These are phyloP conservation scores for Alternaria viburni DNA, from an alignment of 2,329 filamentous ascomycete genomes.

Conservation along the genomic window DNA sequence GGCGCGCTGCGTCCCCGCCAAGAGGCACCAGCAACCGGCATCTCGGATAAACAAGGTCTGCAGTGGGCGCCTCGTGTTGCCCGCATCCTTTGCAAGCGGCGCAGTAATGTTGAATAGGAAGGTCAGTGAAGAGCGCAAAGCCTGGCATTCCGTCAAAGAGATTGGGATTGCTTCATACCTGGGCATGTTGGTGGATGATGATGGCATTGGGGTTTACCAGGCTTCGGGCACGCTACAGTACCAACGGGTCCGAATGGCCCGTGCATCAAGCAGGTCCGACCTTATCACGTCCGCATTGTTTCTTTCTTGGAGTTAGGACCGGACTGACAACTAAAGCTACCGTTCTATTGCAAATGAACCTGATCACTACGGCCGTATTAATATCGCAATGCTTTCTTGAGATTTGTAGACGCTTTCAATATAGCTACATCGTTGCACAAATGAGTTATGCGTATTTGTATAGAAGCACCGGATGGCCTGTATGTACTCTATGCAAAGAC, in stretches of 20 bases:
- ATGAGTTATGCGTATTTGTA: too few relatives aligned
- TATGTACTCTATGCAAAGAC: background rate
- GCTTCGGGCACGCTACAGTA: background rate
- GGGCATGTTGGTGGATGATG: background rate
- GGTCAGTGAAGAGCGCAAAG: conserved; percentile 12
- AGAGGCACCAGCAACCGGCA: conserved; percentile 34
- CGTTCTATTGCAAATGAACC: background rate
- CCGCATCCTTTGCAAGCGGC: conserved; percentile 19
- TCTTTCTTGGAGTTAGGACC: background rate
- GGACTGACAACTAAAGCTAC: background rate
- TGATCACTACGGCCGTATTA: background rate
- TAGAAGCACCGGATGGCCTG: background rate
- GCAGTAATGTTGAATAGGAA: conserved; percentile 31
- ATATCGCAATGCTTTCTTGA: background rate
- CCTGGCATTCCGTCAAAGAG: background rate
- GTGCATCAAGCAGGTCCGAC: background rate
- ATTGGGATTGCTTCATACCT: background rate
- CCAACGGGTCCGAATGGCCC: background rate
- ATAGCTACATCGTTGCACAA: background rate
- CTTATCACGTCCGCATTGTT: background rate
- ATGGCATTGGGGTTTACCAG: background rate
- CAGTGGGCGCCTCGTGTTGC: conserved; percentile 19
- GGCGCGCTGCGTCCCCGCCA: conserved; percentile 37
- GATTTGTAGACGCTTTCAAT: background rate
- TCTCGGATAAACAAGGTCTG: conserved; percentile 38